Evolutionary conservation across 805 yeast genomes (phyloP).

Genomic region (Yarrowia sp.): DNA sequence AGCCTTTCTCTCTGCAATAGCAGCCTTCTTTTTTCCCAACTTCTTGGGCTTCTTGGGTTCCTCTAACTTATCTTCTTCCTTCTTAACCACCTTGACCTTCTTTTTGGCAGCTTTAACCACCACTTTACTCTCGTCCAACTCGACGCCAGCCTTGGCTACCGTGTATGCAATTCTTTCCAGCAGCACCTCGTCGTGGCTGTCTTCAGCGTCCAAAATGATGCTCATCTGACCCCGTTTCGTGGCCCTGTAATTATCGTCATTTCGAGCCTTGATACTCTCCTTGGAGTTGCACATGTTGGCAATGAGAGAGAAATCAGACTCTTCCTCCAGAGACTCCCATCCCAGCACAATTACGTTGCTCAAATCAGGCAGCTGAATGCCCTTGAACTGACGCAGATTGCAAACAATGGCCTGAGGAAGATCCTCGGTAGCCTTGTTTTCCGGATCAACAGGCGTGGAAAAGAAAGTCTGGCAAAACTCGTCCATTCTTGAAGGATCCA

Average conservation of each 20-base stretch:
- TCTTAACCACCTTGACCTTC: background rate
- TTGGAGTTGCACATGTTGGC: constrained; percentile 12
- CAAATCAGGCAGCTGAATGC: background rate
- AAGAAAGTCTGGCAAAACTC: constrained; percentile 1
- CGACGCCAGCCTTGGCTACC: background rate
- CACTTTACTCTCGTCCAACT: background rate
- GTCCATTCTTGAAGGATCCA: constrained; percentile 4
- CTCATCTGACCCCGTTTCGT: constrained; percentile 4
- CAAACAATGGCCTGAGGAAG: constrained; percentile 18
- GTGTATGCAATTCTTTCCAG: constrained; percentile 21
- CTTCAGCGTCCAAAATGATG: background rate
- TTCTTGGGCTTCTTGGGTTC: background rate
- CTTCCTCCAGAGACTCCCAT: constrained; percentile 21
- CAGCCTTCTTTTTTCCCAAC: constrained; percentile 14
- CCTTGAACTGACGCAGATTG: constrained; percentile 1
- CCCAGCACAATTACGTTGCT: constrained; percentile 11
- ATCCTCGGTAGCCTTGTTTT: background rate
- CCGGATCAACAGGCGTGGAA: background rate
- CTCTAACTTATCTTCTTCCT: background rate
- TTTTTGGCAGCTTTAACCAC: background rate
- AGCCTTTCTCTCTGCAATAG: constrained; percentile 9
- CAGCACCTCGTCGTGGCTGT: constrained; percentile 6
- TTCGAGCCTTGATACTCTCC: constrained; percentile 8
- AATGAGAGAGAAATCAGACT: constrained; percentile 9
- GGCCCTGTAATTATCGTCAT: background rate